phyloP scores from a whole-genome alignment of 139 green algal genomes.

The Auxenochlorella pyrenoidosa region DNA sequence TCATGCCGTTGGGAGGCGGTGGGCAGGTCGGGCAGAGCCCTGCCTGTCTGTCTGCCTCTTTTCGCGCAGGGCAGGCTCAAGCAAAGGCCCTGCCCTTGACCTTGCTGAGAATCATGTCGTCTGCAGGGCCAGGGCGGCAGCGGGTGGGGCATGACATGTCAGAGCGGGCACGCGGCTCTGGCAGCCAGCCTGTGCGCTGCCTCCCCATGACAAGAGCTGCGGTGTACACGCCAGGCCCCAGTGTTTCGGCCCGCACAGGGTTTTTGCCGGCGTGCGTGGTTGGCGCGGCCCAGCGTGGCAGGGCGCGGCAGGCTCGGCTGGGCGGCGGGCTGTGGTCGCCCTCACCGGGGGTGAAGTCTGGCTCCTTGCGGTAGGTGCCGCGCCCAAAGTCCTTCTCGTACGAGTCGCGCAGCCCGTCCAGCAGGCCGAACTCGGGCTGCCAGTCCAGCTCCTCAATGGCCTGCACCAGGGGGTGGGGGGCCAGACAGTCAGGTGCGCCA shows the following conservation, averaged over 20 bases:
- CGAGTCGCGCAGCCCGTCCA: conserved; percentile 90
- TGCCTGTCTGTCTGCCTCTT: too few species aligned
- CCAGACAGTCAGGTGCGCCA: too few species aligned
- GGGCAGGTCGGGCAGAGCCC: too few species aligned
- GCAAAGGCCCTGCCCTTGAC: conserved; percentile 32
- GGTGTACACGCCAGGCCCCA: too few species aligned
- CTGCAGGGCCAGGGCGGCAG: neutral
- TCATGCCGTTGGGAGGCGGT: too few species aligned
- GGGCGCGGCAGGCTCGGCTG: too few species aligned
- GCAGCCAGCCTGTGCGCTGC: neutral
- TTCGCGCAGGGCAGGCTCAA: neutral
- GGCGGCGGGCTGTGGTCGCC: too few species aligned
- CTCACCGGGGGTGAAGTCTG: conserved; percentile 85
- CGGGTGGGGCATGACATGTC: too few species aligned
- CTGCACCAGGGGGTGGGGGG: conserved; percentile 39
- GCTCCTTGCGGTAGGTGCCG: conserved; percentile 90
- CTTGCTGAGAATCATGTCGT: conserved; percentile 89
- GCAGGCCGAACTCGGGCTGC: conserved; percentile 88
- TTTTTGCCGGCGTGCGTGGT: too few species aligned
- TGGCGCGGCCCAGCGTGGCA: too few species aligned
- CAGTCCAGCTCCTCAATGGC: conserved; percentile 86
- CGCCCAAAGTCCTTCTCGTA: conserved; percentile 95
- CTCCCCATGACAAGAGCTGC: neutral
- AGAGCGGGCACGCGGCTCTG: neutral
- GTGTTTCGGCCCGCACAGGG: too few species aligned